Base-by-base conservation (phyloP, 2,329 filamentous ascomycete genomes). In the Aaosphaeria pasadenensis region DNA sequence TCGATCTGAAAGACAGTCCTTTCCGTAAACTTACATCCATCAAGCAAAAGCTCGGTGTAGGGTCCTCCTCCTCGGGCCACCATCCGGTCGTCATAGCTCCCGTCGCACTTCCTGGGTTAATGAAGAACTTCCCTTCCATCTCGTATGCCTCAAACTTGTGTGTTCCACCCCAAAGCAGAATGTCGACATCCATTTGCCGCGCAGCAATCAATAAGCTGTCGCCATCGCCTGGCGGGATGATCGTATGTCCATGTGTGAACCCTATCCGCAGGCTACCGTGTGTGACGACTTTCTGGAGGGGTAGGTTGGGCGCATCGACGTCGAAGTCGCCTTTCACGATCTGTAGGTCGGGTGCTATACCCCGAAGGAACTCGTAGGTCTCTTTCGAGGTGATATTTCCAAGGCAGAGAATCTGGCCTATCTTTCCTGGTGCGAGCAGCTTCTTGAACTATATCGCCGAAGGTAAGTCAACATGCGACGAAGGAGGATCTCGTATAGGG, bases 41-140 rank as follows among this genome's bases (percentile, higher is more conserved):
- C 70, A 97, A 74, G 66, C 94, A 96, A 72, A 97, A 96, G 69
- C 91, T 96, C 29, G 92, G 92, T 48, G 85, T 86, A 28, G 87
- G 88, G 47, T 92, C 88, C 64, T 74, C 74, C 9, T 71, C 74
- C 45, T 79, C 81, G 3, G 74, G 66, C 75, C 79, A 82, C 73
- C 78, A 83, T 11, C 77, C 77, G 9, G 79, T 82, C 50, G 77
- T 83, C 70, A 84, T 79, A 2, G 84, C 84, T 0, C 84, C 84
- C 4, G 84, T 87, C 2, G 83, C 84, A 66, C 81, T 85, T 30
- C 84, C 84, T 1, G 84, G 84, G 58, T 87, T 87, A 45, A 87
- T 77, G 63, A 87, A 87, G 72, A 87, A 87, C 59, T 85, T 84
- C 36, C 84, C 84, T 64, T 87, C 84, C 75, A 87, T 77, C 71